Base-by-base conservation (phyloP, 176 grass and related monocot genomes). In the Carex littledalei region DNA sequence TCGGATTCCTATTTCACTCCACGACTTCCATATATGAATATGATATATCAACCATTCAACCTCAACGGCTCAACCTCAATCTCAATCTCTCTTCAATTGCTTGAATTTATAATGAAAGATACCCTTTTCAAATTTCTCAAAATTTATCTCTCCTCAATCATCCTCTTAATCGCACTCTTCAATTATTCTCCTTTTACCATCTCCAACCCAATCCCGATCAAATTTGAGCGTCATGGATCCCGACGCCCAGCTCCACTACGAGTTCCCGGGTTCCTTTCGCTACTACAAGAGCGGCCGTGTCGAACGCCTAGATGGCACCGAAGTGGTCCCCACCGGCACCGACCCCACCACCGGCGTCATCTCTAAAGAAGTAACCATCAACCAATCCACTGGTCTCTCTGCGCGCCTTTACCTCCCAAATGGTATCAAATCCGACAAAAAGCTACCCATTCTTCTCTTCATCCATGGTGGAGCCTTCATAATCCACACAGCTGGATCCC, bases 381-480 rank as follows among this genome's bases (percentile, higher is more conserved):
- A 94, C 54, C 41, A 84, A 16, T 67, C 77, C 21, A 81, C 81
- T 3, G 78, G 41, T 62, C 8, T 94, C 85, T 84, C 81, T 26
- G 94, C 81, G 0, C 92, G 94, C 15, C 81, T 97, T 72, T 91
- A 92, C 88, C 84, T 97, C 3, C 92, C 86, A 0, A 12, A 67
- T 1, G 86, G 52, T 15, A 10, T 79, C 3, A 13, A 22, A 0
- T 45, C 67, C 0, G 74, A 78, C 15, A 81, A 83, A 22, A 91
- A 86, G 82, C 83, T 98, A 75, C 93, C 96, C 26, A 62, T 95
- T 69, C 43, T 98, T 63, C 3, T 98, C 35, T 98, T 90, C 91
- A 90, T 95, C 85, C 96, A 98, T 84, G 96, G 96, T 82, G 96
- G 93, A 43, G 93, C 90, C 12, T 95, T 98, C 85, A 1, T 98